phyloP scores from a whole-genome alignment of 805 yeast species.

The Brettanomyces naardenensis region DNA sequence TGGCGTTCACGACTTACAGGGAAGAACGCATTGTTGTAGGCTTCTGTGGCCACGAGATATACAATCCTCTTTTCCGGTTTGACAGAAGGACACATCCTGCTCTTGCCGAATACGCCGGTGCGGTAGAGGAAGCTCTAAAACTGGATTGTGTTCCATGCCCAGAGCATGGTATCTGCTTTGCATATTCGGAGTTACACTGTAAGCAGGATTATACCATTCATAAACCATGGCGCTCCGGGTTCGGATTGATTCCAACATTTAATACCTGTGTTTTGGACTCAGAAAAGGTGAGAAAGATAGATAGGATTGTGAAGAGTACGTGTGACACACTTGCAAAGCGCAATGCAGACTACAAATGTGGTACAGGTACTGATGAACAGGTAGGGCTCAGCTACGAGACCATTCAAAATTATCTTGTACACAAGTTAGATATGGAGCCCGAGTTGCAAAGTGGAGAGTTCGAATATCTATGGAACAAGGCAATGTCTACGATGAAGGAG shows the following conservation, averaged over 20 bases:
- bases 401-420: conserved; percentile 47
- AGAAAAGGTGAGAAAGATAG: conserved; percentile 59
- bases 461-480: conserved; percentile 21
- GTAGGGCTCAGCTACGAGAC: conserved; percentile 50
- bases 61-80: conserved; percentile 27
- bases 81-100: conserved; percentile 6
- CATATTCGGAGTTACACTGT: conserved; percentile 56
- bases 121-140: conserved; percentile 38
- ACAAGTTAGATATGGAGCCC: conserved; percentile 31
- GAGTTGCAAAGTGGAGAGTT: conserved; percentile 13
- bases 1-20: conserved; percentile 24
- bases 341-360: conserved; percentile 51
- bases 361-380: conserved; percentile 24
- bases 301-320: conserved; percentile 57
- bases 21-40: conserved; percentile 61
- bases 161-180: conserved; percentile 67
- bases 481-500: conserved; percentile 7
- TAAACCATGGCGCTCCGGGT: conserved; percentile 44
- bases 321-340: conserved; percentile 59
- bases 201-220: conserved; percentile 54
- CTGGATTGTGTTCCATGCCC: conserved; percentile 81
- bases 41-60: conserved; percentile 63
- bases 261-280: conserved; percentile 73
- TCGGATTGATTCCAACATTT: conserved; percentile 53
- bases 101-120: conserved; percentile 21